phyloP scores from a whole-genome alignment of 176 grass and related monocot species.

The Elymus sibiricus region DNA sequence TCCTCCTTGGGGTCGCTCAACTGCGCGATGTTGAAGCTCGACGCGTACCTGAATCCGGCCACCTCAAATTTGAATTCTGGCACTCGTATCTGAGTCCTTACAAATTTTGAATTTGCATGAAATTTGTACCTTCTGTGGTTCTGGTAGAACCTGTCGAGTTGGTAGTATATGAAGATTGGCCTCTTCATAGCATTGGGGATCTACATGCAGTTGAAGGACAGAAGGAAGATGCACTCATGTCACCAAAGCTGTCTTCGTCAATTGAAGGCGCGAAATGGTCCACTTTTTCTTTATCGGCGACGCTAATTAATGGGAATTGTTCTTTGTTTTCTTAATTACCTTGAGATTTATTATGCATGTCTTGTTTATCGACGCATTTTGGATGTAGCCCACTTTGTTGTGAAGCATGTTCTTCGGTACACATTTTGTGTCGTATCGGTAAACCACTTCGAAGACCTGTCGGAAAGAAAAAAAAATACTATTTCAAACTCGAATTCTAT shows the following conservation, averaged over 20 bases:
- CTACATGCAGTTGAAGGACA: constrained; percentile 17
- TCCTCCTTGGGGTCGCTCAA: constrained; percentile 23
- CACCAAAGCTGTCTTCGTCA: neutral
- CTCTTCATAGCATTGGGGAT: constrained; percentile 60
- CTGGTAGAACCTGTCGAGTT: constrained; percentile 71
- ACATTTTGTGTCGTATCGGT: constrained; percentile 62
- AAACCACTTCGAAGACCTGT: constrained; percentile 60
- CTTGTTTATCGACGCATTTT: constrained; percentile 45
- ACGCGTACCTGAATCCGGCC: constrained; percentile 41
- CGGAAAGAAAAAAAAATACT: neutral
- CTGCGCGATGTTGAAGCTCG: constrained; percentile 50
- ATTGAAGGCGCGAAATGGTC: neutral
- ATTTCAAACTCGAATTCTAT: neutral
- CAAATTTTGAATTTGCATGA: neutral
- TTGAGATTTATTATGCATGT: constrained; percentile 46
- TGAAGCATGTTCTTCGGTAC: constrained; percentile 48
- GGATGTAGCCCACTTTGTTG: constrained; percentile 59
- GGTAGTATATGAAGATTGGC: constrained; percentile 73
- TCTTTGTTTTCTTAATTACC: constrained; percentile 23
- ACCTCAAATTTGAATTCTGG: neutral
- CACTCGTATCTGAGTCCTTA: neutral
- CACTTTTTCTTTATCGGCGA: neutral
- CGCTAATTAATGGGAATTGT: neutral
- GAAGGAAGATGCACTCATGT: neutral
- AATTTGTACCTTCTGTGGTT: constrained; percentile 71